Evolutionary conservation across 495 filamentous ascomycete genomes (phyloP).

Genomic region (Penicillium ochrochloron): DNA sequence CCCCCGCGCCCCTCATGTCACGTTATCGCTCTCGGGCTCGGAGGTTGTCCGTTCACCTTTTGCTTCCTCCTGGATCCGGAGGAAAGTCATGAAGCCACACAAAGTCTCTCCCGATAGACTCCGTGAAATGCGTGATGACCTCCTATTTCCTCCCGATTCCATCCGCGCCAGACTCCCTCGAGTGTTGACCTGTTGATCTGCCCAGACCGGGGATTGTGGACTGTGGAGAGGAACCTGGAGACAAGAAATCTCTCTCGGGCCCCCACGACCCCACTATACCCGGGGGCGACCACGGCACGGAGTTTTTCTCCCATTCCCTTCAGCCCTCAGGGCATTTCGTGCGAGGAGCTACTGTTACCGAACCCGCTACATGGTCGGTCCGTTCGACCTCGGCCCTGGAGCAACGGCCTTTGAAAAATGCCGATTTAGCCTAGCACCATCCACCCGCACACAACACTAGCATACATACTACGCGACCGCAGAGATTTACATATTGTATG

Average conservation of each 20-base stretch:
- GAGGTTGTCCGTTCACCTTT: not conserved
- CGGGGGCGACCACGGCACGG: not conserved
- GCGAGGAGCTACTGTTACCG: not conserved
- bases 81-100: not conserved
- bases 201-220: not conserved
- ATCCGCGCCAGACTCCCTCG: slow-evolving; percentile 8
- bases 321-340: not conserved
- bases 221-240: slow-evolving; percentile 12
- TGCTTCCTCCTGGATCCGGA: not conserved
- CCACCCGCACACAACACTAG: not conserved
- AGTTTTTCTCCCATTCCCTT: not conserved
- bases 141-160: not conserved
- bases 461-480: not conserved
- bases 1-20: slow-evolving; percentile 3
- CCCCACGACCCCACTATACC: slow-evolving; percentile 18
- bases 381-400: slow-evolving; percentile 12
- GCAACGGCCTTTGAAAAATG: slow-evolving; percentile 1
- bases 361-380: not conserved
- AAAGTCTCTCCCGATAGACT: not conserved
- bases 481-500: not conserved
- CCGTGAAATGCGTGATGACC: no score
- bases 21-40: not conserved
- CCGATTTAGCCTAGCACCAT: slow-evolving; percentile 14
- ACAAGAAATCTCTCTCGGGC: slow-evolving; percentile 12
- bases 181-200: slow-evolving; percentile 3